Conservation (phyloP, 768 basidiomycete genomes). For the Xerocomellus amylosporus region DNA sequence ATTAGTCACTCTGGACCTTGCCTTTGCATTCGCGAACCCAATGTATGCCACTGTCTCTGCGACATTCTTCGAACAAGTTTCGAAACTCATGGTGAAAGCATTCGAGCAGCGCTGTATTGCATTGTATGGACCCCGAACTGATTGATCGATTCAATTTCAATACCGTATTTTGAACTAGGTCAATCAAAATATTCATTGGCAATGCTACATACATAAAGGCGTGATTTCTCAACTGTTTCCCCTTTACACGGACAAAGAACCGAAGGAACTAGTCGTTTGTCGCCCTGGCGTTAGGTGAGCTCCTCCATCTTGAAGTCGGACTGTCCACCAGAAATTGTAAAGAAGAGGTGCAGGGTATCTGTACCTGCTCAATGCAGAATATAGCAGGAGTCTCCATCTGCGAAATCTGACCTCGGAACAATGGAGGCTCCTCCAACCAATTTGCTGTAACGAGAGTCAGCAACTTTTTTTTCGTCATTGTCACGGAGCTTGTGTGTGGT, state of each 20-base stretch:
- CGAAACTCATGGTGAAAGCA: constrained; percentile 85
- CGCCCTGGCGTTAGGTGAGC: neutral
- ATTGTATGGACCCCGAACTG: constrained; percentile 57
- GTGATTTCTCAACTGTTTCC: neutral
- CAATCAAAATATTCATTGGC: neutral
- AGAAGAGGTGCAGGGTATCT: no score
- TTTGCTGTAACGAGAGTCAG: no score
- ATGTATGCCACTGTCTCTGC: constrained; percentile 80
- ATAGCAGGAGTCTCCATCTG: no score
- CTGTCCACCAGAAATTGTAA: neutral
- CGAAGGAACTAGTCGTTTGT: neutral
- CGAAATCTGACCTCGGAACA: no score
- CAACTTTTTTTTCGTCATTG: neutral
- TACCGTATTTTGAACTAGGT: neutral
- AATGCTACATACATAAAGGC: neutral
- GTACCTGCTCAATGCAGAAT: no score
- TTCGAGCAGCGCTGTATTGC: constrained; percentile 82
- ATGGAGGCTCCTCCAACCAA: no score
- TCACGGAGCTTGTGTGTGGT: neutral
- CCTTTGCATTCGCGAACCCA: constrained; percentile 85
- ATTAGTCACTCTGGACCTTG: constrained; percentile 78
- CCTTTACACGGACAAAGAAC: neutral
- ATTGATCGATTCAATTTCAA: constrained; percentile 7
- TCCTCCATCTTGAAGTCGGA: neutral
- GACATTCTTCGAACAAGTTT: constrained; percentile 83